phyloP scores from a whole-genome alignment of 805 yeast genomes.

The Saccharomycopsis fibuligera region DNA sequence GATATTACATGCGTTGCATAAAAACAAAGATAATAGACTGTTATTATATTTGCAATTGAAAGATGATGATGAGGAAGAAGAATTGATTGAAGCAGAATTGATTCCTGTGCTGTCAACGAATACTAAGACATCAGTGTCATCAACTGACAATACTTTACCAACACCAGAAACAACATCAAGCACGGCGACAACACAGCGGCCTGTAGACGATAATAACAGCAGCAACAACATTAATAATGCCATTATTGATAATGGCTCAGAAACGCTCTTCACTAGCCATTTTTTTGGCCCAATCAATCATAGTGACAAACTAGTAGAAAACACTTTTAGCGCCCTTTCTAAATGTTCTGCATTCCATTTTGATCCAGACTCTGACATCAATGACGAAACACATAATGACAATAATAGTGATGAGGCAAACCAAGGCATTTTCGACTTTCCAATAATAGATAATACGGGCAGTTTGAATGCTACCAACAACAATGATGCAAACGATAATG shows the following conservation, averaged over 20 bases:
- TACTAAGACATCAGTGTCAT: no score
- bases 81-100: slow-evolving; percentile 25
- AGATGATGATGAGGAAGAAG: slow-evolving; percentile 10
- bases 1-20: slow-evolving; percentile 23
- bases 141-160: no score
- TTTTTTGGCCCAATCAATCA: slow-evolving; percentile 30
- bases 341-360: slow-evolving; percentile 27
- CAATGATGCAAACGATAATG: not conserved
- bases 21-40: slow-evolving; percentile 1
- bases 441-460: slow-evolving; percentile 3
- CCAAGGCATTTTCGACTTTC: not conserved
- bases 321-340: slow-evolving; percentile 33
- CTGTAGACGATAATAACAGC: no score
- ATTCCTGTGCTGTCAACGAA: no score
- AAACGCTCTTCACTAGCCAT: slow-evolving; percentile 26
- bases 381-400: not conserved
- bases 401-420: not conserved
- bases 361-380: slow-evolving; percentile 15
- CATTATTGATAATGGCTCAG: not conserved
- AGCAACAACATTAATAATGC: not conserved
- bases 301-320: slow-evolving; percentile 35
- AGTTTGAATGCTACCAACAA: not conserved
- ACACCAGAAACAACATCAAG: no score
- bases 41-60: slow-evolving; percentile 21
- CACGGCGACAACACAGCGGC: no score